phyloP scores from a whole-genome alignment of 768 basidiomycete genomes.

The Lactifluus hygrophoroides region DNA sequence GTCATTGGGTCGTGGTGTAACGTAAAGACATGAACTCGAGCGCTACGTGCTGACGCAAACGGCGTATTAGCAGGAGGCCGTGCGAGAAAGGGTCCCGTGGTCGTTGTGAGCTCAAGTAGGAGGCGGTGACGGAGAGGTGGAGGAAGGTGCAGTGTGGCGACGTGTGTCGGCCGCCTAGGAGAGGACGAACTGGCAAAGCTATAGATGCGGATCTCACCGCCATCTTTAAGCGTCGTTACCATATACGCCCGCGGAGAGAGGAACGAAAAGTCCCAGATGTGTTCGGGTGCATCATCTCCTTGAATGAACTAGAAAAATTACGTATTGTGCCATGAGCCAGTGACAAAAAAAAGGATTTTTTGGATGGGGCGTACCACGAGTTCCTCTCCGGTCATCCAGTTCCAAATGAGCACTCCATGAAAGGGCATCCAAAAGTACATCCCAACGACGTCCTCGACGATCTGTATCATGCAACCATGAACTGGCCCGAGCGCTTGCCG shows the following conservation, averaged over 20 bases:
- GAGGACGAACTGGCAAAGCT: constrained; percentile 26
- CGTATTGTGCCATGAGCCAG: not conserved
- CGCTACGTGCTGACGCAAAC: constrained; percentile 22
- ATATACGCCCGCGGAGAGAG: constrained; percentile 37
- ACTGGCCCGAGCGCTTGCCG: constrained; percentile 25
- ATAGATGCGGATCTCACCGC: constrained; percentile 38
- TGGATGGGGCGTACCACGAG: constrained; percentile 35
- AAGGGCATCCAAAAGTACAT: constrained; percentile 34
- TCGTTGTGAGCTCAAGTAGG: constrained; percentile 21
- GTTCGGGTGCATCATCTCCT: constrained; percentile 22
- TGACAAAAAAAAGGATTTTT: not conserved
- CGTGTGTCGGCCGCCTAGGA: constrained; percentile 10
- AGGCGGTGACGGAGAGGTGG: constrained; percentile 10
- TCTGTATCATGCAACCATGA: constrained; percentile 36
- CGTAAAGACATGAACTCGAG: constrained; percentile 25
- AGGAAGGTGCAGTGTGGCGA: constrained; percentile 25
- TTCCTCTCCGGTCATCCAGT: constrained; percentile 39
- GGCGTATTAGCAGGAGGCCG: constrained; percentile 5
- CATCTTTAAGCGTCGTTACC: constrained; percentile 28
- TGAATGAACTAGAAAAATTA: constrained; percentile 27
- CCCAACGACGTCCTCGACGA: constrained; percentile 47
- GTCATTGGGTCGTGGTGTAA: constrained; percentile 20
- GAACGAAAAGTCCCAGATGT: constrained; percentile 39
- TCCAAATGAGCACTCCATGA: constrained; percentile 38
- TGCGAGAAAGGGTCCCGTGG: constrained; percentile 26